Evolutionary conservation across 1,284 basidiomycete species (phyloP).

Genomic region (Moesziomyces parantarcticus): DNA sequence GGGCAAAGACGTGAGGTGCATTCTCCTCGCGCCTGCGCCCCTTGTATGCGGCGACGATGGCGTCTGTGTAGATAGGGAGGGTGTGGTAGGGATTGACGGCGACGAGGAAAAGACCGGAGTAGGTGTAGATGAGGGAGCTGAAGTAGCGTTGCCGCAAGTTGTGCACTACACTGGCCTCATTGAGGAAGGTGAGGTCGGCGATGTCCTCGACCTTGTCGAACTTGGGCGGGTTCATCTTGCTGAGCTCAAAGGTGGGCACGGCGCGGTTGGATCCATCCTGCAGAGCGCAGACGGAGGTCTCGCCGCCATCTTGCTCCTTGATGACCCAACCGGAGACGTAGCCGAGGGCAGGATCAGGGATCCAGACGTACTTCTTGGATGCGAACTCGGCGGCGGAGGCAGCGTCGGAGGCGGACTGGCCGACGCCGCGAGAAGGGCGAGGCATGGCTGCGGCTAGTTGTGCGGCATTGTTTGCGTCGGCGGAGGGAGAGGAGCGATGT

Average conservation of each 20-base stretch:
- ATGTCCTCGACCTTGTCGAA: constrained; percentile 98
- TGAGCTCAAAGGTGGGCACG: constrained; percentile 60
- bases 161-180: constrained; percentile 98
- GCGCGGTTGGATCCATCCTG: constrained; percentile 72
- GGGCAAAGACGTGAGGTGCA: constrained; percentile 95
- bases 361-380: constrained; percentile 97
- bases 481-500: constrained; percentile 41
- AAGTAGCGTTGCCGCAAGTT: constrained; percentile 92
- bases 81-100: constrained; percentile 97
- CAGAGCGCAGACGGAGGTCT: constrained; percentile 73
- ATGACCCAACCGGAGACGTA: constrained; percentile 91
- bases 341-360: constrained; percentile 86
- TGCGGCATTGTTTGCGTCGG: constrained; percentile 41
- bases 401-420: constrained; percentile 59
- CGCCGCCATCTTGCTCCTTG: constrained; percentile 77
- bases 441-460: constrained; percentile 51
- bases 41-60: constrained; percentile 92
- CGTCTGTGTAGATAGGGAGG: constrained; percentile 90
- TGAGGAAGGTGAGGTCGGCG: constrained; percentile 95
- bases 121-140: constrained; percentile 82
- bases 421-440: constrained; percentile 34
- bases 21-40: constrained; percentile 92
- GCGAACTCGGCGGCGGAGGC: constrained; percentile 86
- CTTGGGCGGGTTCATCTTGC: constrained; percentile 85
- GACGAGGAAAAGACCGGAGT: constrained; percentile 95